Conservation (phyloP, 805 yeast species). For the Kluyveromyces nonfermentans region DNA sequence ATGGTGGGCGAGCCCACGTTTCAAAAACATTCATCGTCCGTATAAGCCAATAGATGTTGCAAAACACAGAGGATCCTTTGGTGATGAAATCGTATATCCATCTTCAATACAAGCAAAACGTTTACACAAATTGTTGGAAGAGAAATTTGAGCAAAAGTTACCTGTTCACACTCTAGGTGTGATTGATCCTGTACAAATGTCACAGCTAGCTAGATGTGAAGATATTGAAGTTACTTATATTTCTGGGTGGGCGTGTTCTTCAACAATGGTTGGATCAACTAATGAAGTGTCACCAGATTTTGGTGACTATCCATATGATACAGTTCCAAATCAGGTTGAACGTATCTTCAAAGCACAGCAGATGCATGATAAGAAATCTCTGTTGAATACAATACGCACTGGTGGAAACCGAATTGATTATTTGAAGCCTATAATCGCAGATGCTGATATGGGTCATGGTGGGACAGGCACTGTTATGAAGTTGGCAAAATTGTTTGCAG, state of each 20-base stretch:
- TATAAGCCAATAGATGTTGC: constrained; percentile 46
- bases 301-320: constrained; percentile 62
- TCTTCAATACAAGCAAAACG: constrained; percentile 48
- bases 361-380: constrained; percentile 45
- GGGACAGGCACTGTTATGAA: constrained; percentile 56
- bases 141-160: constrained; percentile 31
- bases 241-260: constrained; percentile 56
- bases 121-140: constrained; percentile 37
- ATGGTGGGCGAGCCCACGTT: constrained; percentile 47
- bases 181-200: constrained; percentile 53
- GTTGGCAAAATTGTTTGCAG: constrained; percentile 56
- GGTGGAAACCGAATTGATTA: constrained; percentile 35
- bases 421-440: constrained; percentile 54
- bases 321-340: constrained; percentile 60
- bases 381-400: constrained; percentile 27
- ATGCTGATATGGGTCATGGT: constrained; percentile 62
- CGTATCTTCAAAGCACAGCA: constrained; percentile 49
- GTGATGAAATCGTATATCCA: constrained; percentile 28
- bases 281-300: constrained; percentile 58
- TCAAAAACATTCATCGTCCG: constrained; percentile 38
- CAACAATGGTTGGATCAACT: constrained; percentile 44
- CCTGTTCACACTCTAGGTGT: constrained; percentile 54
- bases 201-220: constrained; percentile 39
- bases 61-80: constrained; percentile 41
- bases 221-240: constrained; percentile 46